A percentile compares a stretch with the other conserved stretches of the same genome.
phyloP scores from a whole-genome alignment of 2,329 filamentous ascomycete genomes.

The Dactylellina haptotyla region DNA sequence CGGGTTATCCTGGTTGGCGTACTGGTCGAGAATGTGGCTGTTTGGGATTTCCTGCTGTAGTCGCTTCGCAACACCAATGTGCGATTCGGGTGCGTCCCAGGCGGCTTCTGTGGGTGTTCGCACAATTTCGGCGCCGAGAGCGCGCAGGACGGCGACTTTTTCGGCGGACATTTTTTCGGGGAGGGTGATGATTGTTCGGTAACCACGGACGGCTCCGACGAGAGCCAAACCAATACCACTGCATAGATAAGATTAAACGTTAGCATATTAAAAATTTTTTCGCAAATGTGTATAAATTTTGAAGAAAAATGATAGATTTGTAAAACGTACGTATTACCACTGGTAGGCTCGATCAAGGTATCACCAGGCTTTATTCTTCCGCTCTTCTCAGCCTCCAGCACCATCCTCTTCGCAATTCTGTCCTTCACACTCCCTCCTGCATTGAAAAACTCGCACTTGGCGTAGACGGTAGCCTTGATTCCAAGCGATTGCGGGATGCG shows the following conservation, averaged over 20 bases:
- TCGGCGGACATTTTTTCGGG: conserved; percentile 99
- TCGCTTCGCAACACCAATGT: conserved; percentile 91
- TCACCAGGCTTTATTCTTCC: conserved; percentile 97
- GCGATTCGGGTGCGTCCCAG: conserved; percentile 92
- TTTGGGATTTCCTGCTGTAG: conserved; percentile 96
- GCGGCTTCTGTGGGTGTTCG: conserved; percentile 95
- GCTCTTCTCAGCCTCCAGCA: conserved; percentile 89
- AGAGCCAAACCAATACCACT: conserved; percentile 91
- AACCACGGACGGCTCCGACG: conserved; percentile 94
- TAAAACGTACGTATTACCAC: conserved; percentile 83
- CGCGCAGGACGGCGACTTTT: conserved; percentile 93
- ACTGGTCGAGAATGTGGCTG: conserved; percentile 96
- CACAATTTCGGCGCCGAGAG: conserved; percentile 95
- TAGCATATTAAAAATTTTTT: not conserved
- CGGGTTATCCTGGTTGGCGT: conserved; percentile 90
- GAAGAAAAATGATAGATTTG: not conserved
- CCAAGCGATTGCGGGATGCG: conserved; percentile 90
- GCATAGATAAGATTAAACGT: not conserved
- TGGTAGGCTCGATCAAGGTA: conserved; percentile 96
- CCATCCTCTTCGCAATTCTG: conserved; percentile 94
- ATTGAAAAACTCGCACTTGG: conserved; percentile 92
- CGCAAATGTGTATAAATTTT: conserved; percentile 52
- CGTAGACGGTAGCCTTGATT: conserved; percentile 87
- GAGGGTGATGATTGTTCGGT: conserved; percentile 97
- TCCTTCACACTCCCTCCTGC: conserved; percentile 94